Percentiles rank a stretch among this genome's conserved stretches.
Conservation (phyloP, 805 yeast genomes). For the Kockiozyma suomiensis region DNA sequence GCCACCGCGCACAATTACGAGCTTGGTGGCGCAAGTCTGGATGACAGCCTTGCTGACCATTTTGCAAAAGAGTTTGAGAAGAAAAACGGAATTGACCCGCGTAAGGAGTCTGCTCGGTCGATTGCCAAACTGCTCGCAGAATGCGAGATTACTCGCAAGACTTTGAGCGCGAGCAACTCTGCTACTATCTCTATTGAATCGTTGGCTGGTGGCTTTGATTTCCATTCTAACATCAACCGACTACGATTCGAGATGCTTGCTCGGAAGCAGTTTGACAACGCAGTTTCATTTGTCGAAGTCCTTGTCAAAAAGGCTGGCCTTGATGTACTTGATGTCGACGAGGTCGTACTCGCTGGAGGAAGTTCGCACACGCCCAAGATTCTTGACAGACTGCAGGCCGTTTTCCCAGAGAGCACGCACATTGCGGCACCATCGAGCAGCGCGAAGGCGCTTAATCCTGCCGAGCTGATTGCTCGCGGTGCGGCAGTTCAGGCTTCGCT, state of each 20-base stretch:
- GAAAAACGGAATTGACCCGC: conserved; percentile 79
- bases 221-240: conserved; percentile 90
- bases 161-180: conserved; percentile 83
- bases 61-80: conserved; percentile 94
- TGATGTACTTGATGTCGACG: conserved; percentile 84
- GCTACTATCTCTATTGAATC: conserved; percentile 94
- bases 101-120: conserved; percentile 71
- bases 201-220: conserved; percentile 90
- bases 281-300: conserved; percentile 73
- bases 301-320: conserved; percentile 80
- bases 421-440: conserved; percentile 75
- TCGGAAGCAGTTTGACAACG: conserved; percentile 72
- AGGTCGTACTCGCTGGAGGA: conserved; percentile 92
- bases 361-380: conserved; percentile 90
- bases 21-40: conserved; percentile 88
- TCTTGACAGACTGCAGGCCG: conserved; percentile 66
- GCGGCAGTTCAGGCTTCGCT: conserved; percentile 94
- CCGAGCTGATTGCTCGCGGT: conserved; percentile 89
- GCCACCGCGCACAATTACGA: conserved; percentile 80
- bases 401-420: conserved; percentile 80
- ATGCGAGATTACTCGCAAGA: conserved; percentile 82
- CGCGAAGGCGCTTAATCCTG: conserved; percentile 79
- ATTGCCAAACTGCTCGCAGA: conserved; percentile 85
- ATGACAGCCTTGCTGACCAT: conserved; percentile 73
- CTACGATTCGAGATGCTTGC: conserved; percentile 88